A percentile compares a stretch with the other conserved stretches of the same genome.
Evolutionary conservation across 2,329 filamentous ascomycete genomes (phyloP).

Genomic region (Parastagonospora nodorum): DNA sequence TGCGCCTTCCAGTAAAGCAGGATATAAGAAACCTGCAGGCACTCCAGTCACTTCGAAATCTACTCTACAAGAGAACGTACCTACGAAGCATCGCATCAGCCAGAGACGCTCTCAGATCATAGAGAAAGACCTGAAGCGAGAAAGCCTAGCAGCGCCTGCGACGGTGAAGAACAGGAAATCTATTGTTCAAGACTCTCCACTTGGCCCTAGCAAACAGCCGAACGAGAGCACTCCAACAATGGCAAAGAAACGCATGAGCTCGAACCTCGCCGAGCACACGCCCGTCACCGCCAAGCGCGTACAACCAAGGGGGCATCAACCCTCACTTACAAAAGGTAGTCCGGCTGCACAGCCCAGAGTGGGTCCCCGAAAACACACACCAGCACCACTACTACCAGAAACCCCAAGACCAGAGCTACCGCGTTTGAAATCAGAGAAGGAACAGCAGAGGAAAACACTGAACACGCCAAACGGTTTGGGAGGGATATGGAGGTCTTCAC

Average conservation of each 20-base stretch:
- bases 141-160: conserved; percentile 22
- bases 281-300: conserved; percentile 25
- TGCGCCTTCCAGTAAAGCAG: conserved; percentile 25
- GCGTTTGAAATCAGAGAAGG: conserved; percentile 19
- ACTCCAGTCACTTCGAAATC: conserved; percentile 13
- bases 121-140: conserved; percentile 21
- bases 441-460: conserved; percentile 24
- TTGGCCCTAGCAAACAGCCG: conserved; percentile 20
- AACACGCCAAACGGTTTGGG: conserved; percentile 25
- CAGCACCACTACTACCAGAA: conserved; percentile 4
- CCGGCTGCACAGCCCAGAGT: conserved; percentile 16
- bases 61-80: conserved; percentile 29
- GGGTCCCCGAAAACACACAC: conserved; percentile 18
- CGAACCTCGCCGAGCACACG: conserved; percentile 21
- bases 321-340: background rate
- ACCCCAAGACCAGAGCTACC: conserved; percentile 10
- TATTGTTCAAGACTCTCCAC: conserved; percentile 12
- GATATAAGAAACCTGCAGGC: conserved; percentile 10
- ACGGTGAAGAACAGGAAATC: conserved; percentile 19
- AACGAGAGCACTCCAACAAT: conserved; percentile 18
- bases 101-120: conserved; percentile 25
- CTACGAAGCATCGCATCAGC: conserved; percentile 15
- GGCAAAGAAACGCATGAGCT: conserved; percentile 22
- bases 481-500: conserved; percentile 27
- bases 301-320: conserved; percentile 7